phyloP scores from a whole-genome alignment of 257 asterid species.

The Lycium ferocissimum region DNA sequence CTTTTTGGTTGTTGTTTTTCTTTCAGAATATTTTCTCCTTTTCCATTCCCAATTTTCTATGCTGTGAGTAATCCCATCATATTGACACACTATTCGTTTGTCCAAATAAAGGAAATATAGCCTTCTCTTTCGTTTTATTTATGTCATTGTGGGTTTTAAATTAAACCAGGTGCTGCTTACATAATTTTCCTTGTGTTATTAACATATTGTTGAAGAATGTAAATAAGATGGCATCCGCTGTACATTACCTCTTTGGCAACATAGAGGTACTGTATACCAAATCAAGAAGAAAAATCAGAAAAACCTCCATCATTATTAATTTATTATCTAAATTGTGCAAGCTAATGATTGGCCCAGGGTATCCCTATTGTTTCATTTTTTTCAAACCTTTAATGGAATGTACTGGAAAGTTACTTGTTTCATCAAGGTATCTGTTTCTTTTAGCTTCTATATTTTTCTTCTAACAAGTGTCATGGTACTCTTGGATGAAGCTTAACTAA shows the following conservation, averaged over 20 bases:
- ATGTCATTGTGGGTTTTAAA: background rate
- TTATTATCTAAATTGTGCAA: background rate
- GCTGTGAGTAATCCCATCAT: background rate
- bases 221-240: background rate
- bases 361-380: background rate
- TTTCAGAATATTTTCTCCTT: background rate
- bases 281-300: too few relatives aligned
- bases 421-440: background rate
- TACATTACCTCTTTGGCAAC: conserved; percentile 1
- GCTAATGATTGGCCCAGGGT: background rate
- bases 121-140: background rate
- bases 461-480: background rate
- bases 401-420: background rate
- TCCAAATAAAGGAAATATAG: background rate
- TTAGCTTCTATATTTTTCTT: background rate
- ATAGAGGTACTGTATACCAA: background rate
- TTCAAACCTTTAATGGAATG: background rate
- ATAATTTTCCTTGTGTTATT: background rate
- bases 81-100: background rate
- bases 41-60: background rate
- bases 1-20: conserved; percentile 1
- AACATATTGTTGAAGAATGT: background rate
- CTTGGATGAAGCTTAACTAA: conserved; percentile 3
- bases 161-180: conserved; percentile 13
- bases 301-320: background rate